These are phyloP conservation scores for Candida sanyaensis DNA, from an alignment of 1,139 yeast species.

Conservation along the genomic window DNA sequence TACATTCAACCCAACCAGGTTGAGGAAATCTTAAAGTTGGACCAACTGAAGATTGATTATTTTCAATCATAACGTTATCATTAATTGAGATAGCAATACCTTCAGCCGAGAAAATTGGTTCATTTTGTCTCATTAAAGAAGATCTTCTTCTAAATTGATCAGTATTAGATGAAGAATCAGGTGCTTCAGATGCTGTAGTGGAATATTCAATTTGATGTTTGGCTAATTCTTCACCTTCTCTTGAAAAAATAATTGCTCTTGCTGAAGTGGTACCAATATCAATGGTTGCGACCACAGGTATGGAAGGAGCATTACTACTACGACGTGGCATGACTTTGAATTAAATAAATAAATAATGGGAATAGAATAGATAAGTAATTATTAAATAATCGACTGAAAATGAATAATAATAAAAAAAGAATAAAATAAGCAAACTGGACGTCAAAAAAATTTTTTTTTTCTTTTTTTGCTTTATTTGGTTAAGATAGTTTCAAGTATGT, in stretches of 20 bases:
- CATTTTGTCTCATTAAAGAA: conserved; percentile 50
- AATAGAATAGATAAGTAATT: neutral
- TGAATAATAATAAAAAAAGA: neutral
- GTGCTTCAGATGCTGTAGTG: conserved; percentile 65
- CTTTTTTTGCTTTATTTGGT: too few relatives aligned
- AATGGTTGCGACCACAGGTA: conserved; percentile 67
- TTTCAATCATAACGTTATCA: conserved; percentile 65
- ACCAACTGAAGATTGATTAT: conserved; percentile 52
- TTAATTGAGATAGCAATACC: conserved; percentile 67
- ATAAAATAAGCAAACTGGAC: neutral
- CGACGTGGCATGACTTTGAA: conserved; percentile 39
- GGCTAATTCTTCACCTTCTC: conserved; percentile 74
- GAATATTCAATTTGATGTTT: conserved; percentile 88
- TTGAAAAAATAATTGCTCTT: conserved; percentile 80
- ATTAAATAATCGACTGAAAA: neutral
- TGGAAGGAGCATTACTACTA: conserved; percentile 39
- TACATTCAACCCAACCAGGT: conserved; percentile 95
- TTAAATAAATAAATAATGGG: neutral
- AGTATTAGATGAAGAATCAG: conserved; percentile 45
- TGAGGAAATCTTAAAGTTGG: conserved; percentile 75
- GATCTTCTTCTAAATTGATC: conserved; percentile 55
- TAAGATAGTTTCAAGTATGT: too few relatives aligned
- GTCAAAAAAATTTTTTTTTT: neutral
- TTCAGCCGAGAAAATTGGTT: conserved; percentile 69
- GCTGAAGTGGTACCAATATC: conserved; percentile 96